These are phyloP conservation scores for Wallacemonas collosoma DNA, from an alignment of 208 protist genomes.

Conservation along the genomic window DNA sequence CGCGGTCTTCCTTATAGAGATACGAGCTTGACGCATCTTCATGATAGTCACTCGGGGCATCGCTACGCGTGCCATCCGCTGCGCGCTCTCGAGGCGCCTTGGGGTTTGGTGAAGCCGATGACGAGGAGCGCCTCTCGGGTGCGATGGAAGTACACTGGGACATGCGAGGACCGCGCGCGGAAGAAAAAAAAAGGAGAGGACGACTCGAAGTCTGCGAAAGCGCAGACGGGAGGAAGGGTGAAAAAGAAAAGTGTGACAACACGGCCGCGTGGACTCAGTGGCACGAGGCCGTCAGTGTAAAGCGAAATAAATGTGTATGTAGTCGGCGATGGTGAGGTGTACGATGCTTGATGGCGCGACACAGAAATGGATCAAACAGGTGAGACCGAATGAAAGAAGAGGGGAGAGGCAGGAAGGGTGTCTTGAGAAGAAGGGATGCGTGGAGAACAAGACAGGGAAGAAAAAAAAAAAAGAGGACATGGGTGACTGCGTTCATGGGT, in stretches of 20 bases:
- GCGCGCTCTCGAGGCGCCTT: neutral
- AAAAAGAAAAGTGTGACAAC: neutral
- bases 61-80: neutral
- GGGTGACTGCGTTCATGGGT: too few relatives aligned
- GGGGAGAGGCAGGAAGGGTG: neutral
- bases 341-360: neutral
- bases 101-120: constrained; percentile 1
- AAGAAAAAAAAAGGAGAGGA: neutral
- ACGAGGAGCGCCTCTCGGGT: neutral
- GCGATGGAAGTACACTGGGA: neutral
- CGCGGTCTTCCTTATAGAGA: constrained; percentile 16
- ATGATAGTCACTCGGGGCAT: constrained; percentile 20
- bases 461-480: too few relatives aligned
- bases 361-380: constrained; percentile 1
- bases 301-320: neutral
- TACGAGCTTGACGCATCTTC: constrained; percentile 18
- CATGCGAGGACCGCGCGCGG: neutral
- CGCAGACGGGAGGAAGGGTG: neutral
- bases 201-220: neutral
- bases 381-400: constrained; percentile 18
- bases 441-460: too few relatives aligned
- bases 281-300: neutral
- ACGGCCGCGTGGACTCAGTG: too few relatives aligned
- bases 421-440: too few relatives aligned
- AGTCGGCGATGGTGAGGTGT: neutral